A percentile compares a stretch with the other conserved stretches of the same genome.
Conservation (phyloP, 768 basidiomycete genomes). For the Porphyrellus cyaneotinctus region DNA sequence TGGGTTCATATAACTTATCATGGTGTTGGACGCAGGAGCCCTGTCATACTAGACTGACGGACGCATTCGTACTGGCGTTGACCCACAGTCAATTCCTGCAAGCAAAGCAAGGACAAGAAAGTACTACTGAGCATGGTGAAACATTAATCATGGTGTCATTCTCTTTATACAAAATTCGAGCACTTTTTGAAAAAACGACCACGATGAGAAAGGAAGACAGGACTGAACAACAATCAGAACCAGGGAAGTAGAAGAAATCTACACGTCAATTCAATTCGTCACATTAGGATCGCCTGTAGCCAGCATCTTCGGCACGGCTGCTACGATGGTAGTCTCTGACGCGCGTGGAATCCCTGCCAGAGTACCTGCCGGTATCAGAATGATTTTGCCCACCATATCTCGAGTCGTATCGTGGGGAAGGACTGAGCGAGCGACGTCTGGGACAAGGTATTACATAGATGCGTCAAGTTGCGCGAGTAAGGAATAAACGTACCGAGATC, state of each 20-base stretch:
- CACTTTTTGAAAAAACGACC: conserved; percentile 5
- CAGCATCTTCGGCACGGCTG: conserved; percentile 29
- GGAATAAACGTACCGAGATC: conserved; percentile 34
- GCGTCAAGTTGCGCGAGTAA: not conserved
- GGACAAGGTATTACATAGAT: not conserved
- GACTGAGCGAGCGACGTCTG: conserved; percentile 73
- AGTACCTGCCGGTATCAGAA: conserved; percentile 46
- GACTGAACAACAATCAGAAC: conserved; percentile 1
- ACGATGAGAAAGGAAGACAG: not conserved
- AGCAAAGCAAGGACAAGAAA: conserved; percentile 3
- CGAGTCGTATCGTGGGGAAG: conserved; percentile 45
- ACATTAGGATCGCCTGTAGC: conserved; percentile 27
- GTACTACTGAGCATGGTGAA: conserved; percentile 2
- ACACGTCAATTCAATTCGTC: conserved; percentile 1
- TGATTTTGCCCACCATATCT: conserved; percentile 50
- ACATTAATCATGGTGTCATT: not conserved
- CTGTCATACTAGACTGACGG: too few relatives aligned
- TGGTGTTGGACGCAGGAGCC: too few relatives aligned
- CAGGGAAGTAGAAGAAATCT: conserved; percentile 5
- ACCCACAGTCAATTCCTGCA: conserved; percentile 5
- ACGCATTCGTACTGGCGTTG: too few relatives aligned
- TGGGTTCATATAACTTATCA: too few relatives aligned
- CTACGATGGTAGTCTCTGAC: conserved; percentile 41
- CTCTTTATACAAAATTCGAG: conserved; percentile 5
- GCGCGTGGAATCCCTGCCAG: conserved; percentile 34